Conservation (phyloP, 2,329 filamentous ascomycete genomes). For the Malbranchea zuffiana region DNA sequence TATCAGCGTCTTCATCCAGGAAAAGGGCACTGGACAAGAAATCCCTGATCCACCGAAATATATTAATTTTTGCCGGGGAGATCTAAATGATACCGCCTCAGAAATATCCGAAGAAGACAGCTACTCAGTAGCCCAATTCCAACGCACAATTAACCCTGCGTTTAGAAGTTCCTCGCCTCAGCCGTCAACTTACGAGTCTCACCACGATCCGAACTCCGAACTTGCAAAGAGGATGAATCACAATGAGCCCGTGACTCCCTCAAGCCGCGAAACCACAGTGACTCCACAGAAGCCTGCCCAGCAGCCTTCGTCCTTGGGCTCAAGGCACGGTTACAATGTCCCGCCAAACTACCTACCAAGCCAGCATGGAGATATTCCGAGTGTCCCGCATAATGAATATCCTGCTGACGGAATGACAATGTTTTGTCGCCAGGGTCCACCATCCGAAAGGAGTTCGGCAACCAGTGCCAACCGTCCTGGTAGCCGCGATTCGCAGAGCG, state of each 20-base stretch:
- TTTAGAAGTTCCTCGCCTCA: slow-evolving; percentile 95
- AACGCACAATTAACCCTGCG: slow-evolving; percentile 85
- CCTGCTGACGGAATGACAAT: slow-evolving; percentile 96
- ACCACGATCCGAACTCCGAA: slow-evolving; percentile 71
- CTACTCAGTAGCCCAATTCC: slow-evolving; percentile 93
- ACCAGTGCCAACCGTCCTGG: slow-evolving; percentile 62
- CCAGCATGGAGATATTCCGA: slow-evolving; percentile 54
- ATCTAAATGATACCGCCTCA: slow-evolving; percentile 66
- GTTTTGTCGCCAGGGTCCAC: slow-evolving; percentile 70
- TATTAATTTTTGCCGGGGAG: slow-evolving; percentile 95
- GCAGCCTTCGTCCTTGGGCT: not conserved
- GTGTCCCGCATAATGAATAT: slow-evolving; percentile 84
- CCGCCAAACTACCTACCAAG: slow-evolving; percentile 43
- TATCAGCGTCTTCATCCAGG: slow-evolving; percentile 77
- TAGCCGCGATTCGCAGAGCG: slow-evolving; percentile 80
- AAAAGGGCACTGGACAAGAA: slow-evolving; percentile 84
- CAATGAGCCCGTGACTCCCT: slow-evolving; percentile 37
- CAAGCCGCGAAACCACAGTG: slow-evolving; percentile 42
- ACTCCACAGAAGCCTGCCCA: slow-evolving; percentile 42
- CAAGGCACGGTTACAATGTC: slow-evolving; percentile 29
- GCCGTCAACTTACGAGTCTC: slow-evolving; percentile 83
- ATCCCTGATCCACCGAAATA: slow-evolving; percentile 96
- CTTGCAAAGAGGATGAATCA: slow-evolving; percentile 60
- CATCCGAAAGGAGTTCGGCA: slow-evolving; percentile 58
- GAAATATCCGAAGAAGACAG: slow-evolving; percentile 78